Evolutionary conservation across 371 early-diverging fungal genomes (phyloP), one percentile per base, ranked within the genome.

Genomic region (Batrachochytrium dendrobatidis): DNA sequence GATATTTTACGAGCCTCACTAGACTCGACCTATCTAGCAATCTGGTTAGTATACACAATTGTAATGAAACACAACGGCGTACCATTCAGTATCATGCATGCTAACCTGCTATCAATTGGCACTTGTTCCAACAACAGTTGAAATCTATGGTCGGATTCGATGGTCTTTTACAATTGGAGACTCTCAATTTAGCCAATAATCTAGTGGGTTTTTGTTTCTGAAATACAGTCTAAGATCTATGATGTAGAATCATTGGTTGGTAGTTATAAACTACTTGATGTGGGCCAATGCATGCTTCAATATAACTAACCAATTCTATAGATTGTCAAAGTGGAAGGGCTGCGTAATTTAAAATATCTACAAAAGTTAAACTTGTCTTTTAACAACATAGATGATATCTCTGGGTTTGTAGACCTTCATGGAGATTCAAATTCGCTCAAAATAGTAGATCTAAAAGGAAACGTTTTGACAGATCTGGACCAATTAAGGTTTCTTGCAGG

Each of bases 181-280:
- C 66, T 17, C 64, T 75, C 56, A 75, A 75, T 56, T 55, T 72
- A 22, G 46, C 72, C 10, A 70, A 69, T 46, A 75, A 75, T 52
- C 64, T 63, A 63, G 75, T 75, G 34, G 8, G 51, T 20, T 29
- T 1, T 26, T 17, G 25, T 30, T 35, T 18, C 22, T 43, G 18
- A 26, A 24, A 34, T n/a, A n/a, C n/a, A n/a, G n/a, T n/a, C n/a
- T n/a, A n/a, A n/a, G n/a, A n/a, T n/a, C n/a, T n/a, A n/a, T n/a
- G n/a, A n/a, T n/a, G n/a, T n/a, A n/a, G n/a, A n/a, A n/a, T n/a
- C n/a, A n/a, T n/a, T n/a, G n/a, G n/a, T n/a, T n/a, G n/a, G n/a
- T n/a, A n/a, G n/a, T n/a, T n/a, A n/a, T n/a, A n/a, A n/a, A n/a
- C n/a, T n/a, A n/a, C n/a, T n/a, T n/a, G n/a, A n/a, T n/a, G n/a